Base-by-base conservation (phyloP, 2,329 filamentous ascomycete species). In the Rhinocladiella mackenziei region DNA sequence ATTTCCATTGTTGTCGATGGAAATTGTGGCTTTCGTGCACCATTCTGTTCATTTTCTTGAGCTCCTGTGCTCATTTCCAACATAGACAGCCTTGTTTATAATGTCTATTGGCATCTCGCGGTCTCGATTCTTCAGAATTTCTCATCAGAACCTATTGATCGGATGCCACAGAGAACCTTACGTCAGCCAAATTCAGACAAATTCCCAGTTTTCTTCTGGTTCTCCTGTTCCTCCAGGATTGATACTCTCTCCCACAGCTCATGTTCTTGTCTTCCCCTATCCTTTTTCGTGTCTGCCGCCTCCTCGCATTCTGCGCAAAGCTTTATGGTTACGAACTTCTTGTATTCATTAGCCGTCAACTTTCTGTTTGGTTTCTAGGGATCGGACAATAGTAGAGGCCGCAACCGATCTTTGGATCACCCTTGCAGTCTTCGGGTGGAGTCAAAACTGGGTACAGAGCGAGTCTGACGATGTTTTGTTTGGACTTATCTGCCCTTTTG, bases 331-430 rank as follows among this genome's bases (percentile, higher is more conserved):
- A 19, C 32, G 18, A 35, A n/a, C 9, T 17, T 13, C 32, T 35
- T 19, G 32, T 35, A 22, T 13, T 35, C 17, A 11, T 4, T 11
- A 4, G n/a, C 13, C 5, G 5, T 35, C 32, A 35, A 4, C 17
- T 20, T 7, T n/a, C 18, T n/a, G 18, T n/a, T 7, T 4, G 32
- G 11, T 22, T 10, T 3, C 7, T 35, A 9, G 11, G 18, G 10
- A 5, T 22, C 17, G 5, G 10, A 20, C 32, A n/a, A n/a, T 19
- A 35, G 17, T n/a, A n/a, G 18, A 35, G 8, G 7, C 32, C 32
- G 17, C 32, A 35, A 6, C 32, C 32, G 5, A n/a, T 11, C 17
- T 35, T 19, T 22, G 32, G 32, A 22, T 22, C 32, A 35, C 32
- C 32, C 13, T 20, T 35, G 18, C 19, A 35, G 8, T 22, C 32